Evolutionary conservation across 192 early-diverging fungal species (phyloP), one percentile per base, ranked within the genome.

Genomic region (Coemansia pectinata): DNA sequence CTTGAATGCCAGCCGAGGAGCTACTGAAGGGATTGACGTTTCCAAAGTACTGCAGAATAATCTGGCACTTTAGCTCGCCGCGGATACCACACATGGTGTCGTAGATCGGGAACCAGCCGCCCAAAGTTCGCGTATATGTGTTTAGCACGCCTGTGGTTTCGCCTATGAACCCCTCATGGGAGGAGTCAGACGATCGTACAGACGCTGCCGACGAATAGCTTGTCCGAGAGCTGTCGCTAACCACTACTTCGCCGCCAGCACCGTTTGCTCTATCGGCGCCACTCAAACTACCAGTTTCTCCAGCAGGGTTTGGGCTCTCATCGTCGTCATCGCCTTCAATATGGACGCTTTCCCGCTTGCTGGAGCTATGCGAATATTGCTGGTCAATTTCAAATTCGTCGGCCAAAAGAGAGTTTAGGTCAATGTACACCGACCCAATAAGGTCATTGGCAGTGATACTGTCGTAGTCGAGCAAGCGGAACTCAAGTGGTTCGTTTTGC

Each of bases 1-100:
- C 91, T 65, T 81, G 84, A 50, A 87, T 83, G 31, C 89, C 86
- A 1, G 87, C 86, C 3, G 87, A 89, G 15, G 86, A 88, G 69
- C 92, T 91, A 69, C 89, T 91, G 76, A 94, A 93, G 12, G 91
- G 93, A 69, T 94, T 94, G 25, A 87, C 81, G 72, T 94, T 90
- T 6, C 92, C 92, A 81, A 94, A 92, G 69, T 92, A 92, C 66
- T 93, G 88, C 55, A 93, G 67, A 44, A 88, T 87, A 19, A 93
- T 86, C 48, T 89, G 88, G 21, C 87, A 84, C 44, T 90, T 86
- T 42, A 94, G 72, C 68, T 94, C 93, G 8, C 93, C 93, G 9
- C 91, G 78, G 12, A 91, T 84, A 1, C 91, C 91, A 19, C 87
- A 76, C 61, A 93, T 83, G 0, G 90, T 90, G 67, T 94, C 91